Conservation (phyloP, 805 yeast species). For the Nakazawaea peltata region DNA sequence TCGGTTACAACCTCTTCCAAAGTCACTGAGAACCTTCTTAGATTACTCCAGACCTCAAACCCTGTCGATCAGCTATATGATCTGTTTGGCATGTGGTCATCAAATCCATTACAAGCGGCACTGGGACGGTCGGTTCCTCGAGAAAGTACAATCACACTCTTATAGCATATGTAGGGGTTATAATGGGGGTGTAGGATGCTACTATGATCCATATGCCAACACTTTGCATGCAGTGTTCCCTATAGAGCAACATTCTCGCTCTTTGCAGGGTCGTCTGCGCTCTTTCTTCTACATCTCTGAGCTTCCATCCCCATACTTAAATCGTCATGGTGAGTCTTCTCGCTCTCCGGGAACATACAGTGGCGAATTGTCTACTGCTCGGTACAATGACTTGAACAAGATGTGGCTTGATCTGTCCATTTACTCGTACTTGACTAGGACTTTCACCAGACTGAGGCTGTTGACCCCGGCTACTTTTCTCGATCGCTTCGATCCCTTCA, state of each 20-base stretch:
- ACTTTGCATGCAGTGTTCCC: too few relatives aligned
- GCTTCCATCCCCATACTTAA: conserved; percentile 55
- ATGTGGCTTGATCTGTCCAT: conserved; percentile 58
- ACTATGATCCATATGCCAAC: too few relatives aligned
- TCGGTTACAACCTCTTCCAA: conserved; percentile 45
- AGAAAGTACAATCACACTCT: too few relatives aligned
- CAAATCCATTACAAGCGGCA: too few relatives aligned
- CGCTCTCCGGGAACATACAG: conserved; percentile 41
- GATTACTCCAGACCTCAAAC: conserved; percentile 7
- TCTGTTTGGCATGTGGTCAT: conserved; percentile 39
- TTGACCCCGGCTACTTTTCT: too few relatives aligned
- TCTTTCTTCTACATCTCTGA: too few relatives aligned
- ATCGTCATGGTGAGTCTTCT: conserved; percentile 70
- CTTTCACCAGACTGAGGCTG: conserved; percentile 14
- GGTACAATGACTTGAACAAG: conserved; percentile 50
- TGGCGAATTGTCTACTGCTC: conserved; percentile 41
- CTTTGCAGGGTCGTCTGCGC: too few relatives aligned
- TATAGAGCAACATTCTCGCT: too few relatives aligned
- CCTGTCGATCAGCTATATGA: conserved; percentile 23
- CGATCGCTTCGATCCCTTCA: neutral
- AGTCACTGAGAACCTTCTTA: conserved; percentile 26
- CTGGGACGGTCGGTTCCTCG: too few relatives aligned
- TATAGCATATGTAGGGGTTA: too few relatives aligned
- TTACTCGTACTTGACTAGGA: conserved; percentile 37
- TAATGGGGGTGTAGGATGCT: too few relatives aligned